phyloP scores from a whole-genome alignment of 345 rosid genomes.

The Acer saccharum region DNA sequence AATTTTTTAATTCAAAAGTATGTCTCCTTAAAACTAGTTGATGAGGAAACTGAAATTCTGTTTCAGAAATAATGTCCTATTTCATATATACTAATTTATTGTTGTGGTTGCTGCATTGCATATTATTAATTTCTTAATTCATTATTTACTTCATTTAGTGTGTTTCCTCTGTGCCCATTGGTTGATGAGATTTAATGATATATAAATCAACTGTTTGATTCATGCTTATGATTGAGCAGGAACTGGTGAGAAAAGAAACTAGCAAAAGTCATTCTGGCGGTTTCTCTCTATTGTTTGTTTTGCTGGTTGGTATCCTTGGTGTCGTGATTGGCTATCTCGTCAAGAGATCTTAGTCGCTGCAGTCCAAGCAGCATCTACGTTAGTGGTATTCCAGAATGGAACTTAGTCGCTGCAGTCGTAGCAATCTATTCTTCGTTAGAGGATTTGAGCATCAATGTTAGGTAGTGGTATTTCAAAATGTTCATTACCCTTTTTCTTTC shows the following conservation, averaged over 20 bases:
- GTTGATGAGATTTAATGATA: neutral
- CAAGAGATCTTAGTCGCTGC: constrained; percentile 36
- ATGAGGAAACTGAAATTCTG: neutral
- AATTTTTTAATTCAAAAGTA: neutral
- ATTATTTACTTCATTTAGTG: too few species aligned
- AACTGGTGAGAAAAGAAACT: constrained; percentile 52
- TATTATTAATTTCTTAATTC: neutral
- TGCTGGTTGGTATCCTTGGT: constrained; percentile 64
- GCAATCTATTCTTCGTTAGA: neutral
- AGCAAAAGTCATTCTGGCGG: constrained; percentile 48
- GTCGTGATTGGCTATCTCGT: constrained; percentile 56
- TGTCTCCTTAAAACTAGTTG: neutral
- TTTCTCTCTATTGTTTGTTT: constrained; percentile 45
- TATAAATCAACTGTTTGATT: neutral
- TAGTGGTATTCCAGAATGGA: neutral
- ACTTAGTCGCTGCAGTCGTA: constrained; percentile 21
- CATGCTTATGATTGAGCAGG: constrained; percentile 41
- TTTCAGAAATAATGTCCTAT: neutral
- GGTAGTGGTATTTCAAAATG: neutral
- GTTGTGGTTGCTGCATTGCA: neutral
- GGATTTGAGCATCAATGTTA: neutral
- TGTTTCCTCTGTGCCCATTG: neutral
- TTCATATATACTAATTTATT: neutral
- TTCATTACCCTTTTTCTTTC: neutral
- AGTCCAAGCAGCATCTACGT: neutral